Base-by-base conservation (phyloP, 163 green algal genomes). In the Prototheca cutis region DNA sequence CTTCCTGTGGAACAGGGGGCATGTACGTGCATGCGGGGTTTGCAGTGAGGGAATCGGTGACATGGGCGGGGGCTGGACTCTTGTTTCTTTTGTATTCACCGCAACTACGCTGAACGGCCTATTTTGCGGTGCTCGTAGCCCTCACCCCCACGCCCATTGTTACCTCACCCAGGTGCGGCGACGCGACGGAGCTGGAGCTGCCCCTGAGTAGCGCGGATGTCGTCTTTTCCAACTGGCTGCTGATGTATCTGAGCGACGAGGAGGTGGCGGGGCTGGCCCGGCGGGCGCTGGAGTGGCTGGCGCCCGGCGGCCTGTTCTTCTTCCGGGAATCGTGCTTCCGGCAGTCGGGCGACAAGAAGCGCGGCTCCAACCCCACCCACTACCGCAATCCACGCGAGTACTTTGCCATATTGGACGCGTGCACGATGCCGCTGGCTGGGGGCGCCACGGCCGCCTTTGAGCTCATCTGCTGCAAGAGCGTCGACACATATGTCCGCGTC, bases 201-300 rank as follows among this genome's bases (percentile, higher is more conserved):
- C 55, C 59, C 1, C 28, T 18, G 4, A 49, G 19, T 13, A 59
- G 47, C 60, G 69, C 67, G 36, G 87, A 95, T 58, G 69, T 95
- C 13, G 74, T 94, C 6, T 95, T 95, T 72, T 89, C 79, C 68
- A 95, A 95, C 75, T 95, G 87, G 87, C 81, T 95, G 58, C 76
- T 95, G n/a, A 95, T 95, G 87, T 95, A 95, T 60, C 79, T 95
- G 15, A 70, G 25, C 2, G 85, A 95, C 48, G 59, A 61, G 0
- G 87, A 95, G 66, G 80, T 93, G 21, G 31, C 66, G 59, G 71
- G 68, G 27, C 70, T 94, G 47, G 79, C 80, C 7, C 29, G 32
- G 23, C 74, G 79, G 55, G 68, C 76, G 53, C 70, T 92, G 23
- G 33, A 21, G 23, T 94, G 86, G 84, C 69, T 89, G 59, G 58